Conservation (phyloP, 1,284 basidiomycete species). For the Melampsora larici-populina region DNA sequence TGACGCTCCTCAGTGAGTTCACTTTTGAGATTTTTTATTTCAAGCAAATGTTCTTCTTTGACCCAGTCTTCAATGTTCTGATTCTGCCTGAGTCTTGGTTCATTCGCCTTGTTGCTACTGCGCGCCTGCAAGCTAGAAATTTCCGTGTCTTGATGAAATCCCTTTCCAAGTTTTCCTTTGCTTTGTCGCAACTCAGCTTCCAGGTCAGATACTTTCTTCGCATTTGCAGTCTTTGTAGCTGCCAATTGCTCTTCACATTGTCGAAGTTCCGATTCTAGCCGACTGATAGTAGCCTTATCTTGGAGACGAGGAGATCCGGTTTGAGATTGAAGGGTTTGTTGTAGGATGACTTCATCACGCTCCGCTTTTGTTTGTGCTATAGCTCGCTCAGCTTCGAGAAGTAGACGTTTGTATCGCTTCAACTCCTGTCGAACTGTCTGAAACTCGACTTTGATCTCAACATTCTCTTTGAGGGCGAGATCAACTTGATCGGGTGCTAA, state of each 20-base stretch:
- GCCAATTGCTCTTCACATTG: constrained; percentile 44
- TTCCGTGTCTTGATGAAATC: constrained; percentile 27
- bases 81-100: constrained; percentile 40
- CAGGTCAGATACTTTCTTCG: constrained; percentile 16
- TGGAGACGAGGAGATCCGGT: background rate
- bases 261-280: constrained; percentile 52
- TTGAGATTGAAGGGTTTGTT: constrained; percentile 34
- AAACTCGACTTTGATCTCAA: constrained; percentile 86
- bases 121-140: background rate
- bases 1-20: constrained; percentile 69
- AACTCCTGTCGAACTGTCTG: constrained; percentile 85
- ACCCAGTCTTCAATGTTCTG: background rate
- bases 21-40: constrained; percentile 57
- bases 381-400: constrained; percentile 75
- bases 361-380: constrained; percentile 67
- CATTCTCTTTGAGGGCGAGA: constrained; percentile 85
- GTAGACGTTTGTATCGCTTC: constrained; percentile 84
- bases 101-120: constrained; percentile 12
- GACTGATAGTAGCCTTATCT: constrained; percentile 10
- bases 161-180: constrained; percentile 40
- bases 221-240: constrained; percentile 48
- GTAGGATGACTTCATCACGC: constrained; percentile 52
- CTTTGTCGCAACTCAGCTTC: constrained; percentile 10
- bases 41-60: constrained; percentile 44
- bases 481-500: constrained; percentile 88